Conservation (phyloP, 2,329 filamentous ascomycete species). For the Sarocladium brachiariae region DNA sequence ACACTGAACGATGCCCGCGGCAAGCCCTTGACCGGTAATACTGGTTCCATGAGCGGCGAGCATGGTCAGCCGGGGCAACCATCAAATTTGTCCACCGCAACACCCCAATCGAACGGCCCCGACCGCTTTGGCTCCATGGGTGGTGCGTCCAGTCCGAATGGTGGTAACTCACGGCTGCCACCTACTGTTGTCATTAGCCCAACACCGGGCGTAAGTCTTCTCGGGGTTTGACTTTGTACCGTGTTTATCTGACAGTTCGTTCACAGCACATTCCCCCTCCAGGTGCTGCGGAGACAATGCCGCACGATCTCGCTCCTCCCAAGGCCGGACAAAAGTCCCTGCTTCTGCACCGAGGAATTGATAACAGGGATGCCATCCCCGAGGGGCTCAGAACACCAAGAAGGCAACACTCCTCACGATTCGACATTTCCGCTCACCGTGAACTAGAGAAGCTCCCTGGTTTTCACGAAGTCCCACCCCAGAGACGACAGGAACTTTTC, state of each 20-base stretch:
- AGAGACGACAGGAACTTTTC: constrained; percentile 90
- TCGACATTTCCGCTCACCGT: constrained; percentile 94
- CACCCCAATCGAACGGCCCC: constrained; percentile 27
- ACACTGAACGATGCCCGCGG: constrained; percentile 79
- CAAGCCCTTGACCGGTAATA: constrained; percentile 64
- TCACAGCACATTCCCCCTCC: constrained; percentile 82
- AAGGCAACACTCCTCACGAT: constrained; percentile 93
- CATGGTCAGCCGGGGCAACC: constrained; percentile 34
- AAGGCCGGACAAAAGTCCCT: constrained; percentile 81
- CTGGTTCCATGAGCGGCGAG: constrained; percentile 36
- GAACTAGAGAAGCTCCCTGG: constrained; percentile 96
- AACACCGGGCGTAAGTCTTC: constrained; percentile 70
- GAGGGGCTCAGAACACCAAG: constrained; percentile 94
- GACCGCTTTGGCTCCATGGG: constrained; percentile 36
- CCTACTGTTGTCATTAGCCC: constrained; percentile 93
- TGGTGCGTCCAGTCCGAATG: constrained; percentile 29
- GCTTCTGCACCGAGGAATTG: constrained; percentile 73
- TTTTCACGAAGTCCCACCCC: constrained; percentile 95
- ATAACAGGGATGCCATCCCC: constrained; percentile 84
- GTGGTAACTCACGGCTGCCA: constrained; percentile 44
- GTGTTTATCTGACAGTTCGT: constrained; percentile 8
- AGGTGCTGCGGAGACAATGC: constrained; percentile 94
- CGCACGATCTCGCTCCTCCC: constrained; percentile 88
- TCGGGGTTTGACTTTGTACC: constrained; percentile 4
- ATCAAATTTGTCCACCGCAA: constrained; percentile 28